Evolutionary conservation across 306 rosid species (phyloP).

Genomic region (Glycine latifolia): DNA sequence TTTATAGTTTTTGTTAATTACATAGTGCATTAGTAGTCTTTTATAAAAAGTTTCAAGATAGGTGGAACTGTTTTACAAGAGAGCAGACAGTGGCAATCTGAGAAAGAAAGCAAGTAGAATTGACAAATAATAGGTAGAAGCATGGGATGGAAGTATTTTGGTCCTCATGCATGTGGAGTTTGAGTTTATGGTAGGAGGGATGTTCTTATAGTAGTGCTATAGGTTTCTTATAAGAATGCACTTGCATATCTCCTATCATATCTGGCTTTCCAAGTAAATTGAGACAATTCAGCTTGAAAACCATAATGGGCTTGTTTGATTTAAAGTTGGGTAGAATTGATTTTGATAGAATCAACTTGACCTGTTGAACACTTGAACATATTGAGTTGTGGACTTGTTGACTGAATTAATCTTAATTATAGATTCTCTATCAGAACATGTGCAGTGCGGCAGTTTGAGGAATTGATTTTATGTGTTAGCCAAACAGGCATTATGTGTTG

Average conservation of each 20-base stretch:
- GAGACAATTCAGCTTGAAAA: slow-evolving; percentile 12
- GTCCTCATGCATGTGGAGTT: too few species aligned
- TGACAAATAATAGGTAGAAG: not conserved
- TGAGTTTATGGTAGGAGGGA: not conserved
- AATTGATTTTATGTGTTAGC: not conserved
- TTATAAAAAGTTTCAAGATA: not conserved
- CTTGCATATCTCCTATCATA: not conserved
- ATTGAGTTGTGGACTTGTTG: not conserved
- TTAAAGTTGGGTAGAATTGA: not conserved
- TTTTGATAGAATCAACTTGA: not conserved
- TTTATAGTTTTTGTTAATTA: not conserved
- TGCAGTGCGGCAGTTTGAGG: not conserved
- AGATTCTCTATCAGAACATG: not conserved
- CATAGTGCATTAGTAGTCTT: not conserved
- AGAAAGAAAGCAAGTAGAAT: not conserved
- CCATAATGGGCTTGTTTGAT: not conserved
- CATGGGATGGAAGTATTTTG: not conserved
- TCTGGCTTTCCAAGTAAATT: not conserved
- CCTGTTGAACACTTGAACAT: not conserved
- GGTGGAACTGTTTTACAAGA: not conserved
- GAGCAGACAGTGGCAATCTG: not conserved
- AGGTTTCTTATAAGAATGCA: not conserved
- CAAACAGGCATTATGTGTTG: not conserved
- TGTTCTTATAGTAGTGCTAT: not conserved
- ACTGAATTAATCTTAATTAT: not conserved